A percentile compares a stretch with the other conserved stretches of the same genome.
Conservation (phyloP, 1,284 basidiomycete genomes). For the Naganishia albida region DNA sequence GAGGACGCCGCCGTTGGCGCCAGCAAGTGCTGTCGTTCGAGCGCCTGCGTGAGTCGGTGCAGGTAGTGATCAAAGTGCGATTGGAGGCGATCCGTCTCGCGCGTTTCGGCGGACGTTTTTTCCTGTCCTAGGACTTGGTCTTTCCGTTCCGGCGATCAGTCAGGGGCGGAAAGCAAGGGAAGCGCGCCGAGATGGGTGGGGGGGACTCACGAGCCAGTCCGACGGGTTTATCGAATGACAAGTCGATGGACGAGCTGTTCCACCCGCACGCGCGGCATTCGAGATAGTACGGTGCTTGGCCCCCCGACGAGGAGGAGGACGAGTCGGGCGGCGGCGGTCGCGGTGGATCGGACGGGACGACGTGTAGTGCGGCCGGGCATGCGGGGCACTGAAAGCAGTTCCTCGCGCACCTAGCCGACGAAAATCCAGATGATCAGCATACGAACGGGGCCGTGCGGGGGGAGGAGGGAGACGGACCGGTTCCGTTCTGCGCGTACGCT, state of each 20-base stretch:
- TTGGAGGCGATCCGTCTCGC: conserved; percentile 88
- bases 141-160: no score
- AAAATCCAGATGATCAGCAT: not conserved
- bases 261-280: conserved; percentile 91
- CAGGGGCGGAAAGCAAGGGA: not conserved
- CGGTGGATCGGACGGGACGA: conserved; percentile 82
- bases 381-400: conserved; percentile 96
- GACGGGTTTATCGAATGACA: conserved; percentile 93
- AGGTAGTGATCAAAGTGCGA: conserved; percentile 89
- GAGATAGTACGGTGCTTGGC: conserved; percentile 85
- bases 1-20: conserved; percentile 2
- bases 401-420: conserved; percentile 74
- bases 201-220: conserved; percentile 74
- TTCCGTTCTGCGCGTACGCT: conserved; percentile 96
- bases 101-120: conserved; percentile 75
- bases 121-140: conserved; percentile 85
- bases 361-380: conserved; percentile 82
- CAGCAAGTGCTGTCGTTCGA: conserved; percentile 14
- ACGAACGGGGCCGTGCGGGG: not conserved
- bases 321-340: conserved; percentile 40
- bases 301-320: conserved; percentile 59
- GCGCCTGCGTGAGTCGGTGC: conserved; percentile 33
- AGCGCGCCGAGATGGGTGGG: not conserved
- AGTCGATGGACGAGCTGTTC: conserved; percentile 86
- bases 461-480: conserved; percentile 59